Base-by-base conservation (phyloP, 495 filamentous ascomycete species). In the Hypoxylon intermedium region DNA sequence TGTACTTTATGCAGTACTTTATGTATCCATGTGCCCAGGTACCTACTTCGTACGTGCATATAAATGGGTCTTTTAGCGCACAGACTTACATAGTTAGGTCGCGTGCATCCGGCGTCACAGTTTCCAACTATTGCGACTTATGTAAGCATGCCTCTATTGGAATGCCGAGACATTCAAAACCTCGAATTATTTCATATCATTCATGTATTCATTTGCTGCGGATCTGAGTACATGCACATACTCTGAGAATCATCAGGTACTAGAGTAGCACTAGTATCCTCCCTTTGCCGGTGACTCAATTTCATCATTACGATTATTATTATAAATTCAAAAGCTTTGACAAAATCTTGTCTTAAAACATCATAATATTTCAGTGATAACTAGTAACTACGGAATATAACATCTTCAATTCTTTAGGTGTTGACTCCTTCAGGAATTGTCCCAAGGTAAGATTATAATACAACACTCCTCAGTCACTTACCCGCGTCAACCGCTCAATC, bases 391-490 rank as follows among this genome's bases (percentile, higher is more conserved):
- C n/a, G n/a, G n/a, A n/a, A n/a, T n/a, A n/a, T n/a, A n/a, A n/a
- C n/a, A n/a, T n/a, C n/a, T n/a, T n/a, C n/a, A n/a, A n/a, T n/a
- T n/a, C n/a, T n/a, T 26, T 26, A 26, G 24, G 24, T 26, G 7
- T 51, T 31, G 23, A 53, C 26, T 19, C 11, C 15, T 38, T 38
- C n/a, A n/a, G n/a, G n/a, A n/a, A n/a, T n/a, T n/a, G n/a, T n/a
- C n/a, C n/a, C n/a, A n/a, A n/a, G n/a, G n/a, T n/a, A n/a, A 37
- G 40, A 51, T 13, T 20, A 26, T 61, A 55, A 37, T 50, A 61
- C 47, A 24, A 51, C 45, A 6, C 47, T 56, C 38, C 30, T 46
- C 21, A 16, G 28, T 37, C 21, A 19, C 12, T 43, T 42, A 52
- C 36, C 40, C 40, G 23, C 31, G 3, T 36, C 40, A 52, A 52